These are phyloP conservation scores for Trichosporon sp. DNA, from an alignment of 1,284 basidiomycete species.

Conservation along the genomic window DNA sequence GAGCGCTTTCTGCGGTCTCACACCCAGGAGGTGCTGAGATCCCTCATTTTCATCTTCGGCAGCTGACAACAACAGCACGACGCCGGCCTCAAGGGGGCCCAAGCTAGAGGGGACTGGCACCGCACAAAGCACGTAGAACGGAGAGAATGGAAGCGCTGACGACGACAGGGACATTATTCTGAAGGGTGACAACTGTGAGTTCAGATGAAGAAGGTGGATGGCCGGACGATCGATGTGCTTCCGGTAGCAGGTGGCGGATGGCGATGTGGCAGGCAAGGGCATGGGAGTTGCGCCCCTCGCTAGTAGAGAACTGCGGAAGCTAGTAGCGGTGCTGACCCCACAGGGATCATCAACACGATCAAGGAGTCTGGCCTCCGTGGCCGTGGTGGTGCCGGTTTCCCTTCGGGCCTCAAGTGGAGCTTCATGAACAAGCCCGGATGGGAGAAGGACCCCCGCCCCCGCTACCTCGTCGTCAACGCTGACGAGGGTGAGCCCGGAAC, in stretches of 20 bases:
- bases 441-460: slow-evolving; percentile 87
- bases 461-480: slow-evolving; percentile 96
- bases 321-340: slow-evolving; percentile 54
- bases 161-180: slow-evolving; percentile 66
- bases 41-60: neutral
- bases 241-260: neutral
- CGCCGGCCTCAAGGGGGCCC: slow-evolving; percentile 69
- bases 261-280: neutral
- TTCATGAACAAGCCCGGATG: slow-evolving; percentile 95
- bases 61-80: neutral
- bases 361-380: slow-evolving; percentile 95
- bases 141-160: neutral
- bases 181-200: slow-evolving; percentile 61
- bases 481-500: slow-evolving; percentile 99
- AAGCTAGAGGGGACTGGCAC: slow-evolving; percentile 95
- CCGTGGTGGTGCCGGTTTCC: slow-evolving; percentile 95
- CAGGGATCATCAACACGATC: slow-evolving; percentile 81
- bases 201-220: neutral
- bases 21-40: neutral
- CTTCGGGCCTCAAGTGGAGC: slow-evolving; percentile 95
- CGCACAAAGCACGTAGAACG: slow-evolving; percentile 63
- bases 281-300: too few relatives aligned
- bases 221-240: neutral
- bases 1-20: neutral
- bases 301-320: neutral